Evolutionary conservation across 2,329 filamentous ascomycete species (phyloP), one percentile per base, ranked within the genome.

Genomic region (Stylonectria norvegica): DNA sequence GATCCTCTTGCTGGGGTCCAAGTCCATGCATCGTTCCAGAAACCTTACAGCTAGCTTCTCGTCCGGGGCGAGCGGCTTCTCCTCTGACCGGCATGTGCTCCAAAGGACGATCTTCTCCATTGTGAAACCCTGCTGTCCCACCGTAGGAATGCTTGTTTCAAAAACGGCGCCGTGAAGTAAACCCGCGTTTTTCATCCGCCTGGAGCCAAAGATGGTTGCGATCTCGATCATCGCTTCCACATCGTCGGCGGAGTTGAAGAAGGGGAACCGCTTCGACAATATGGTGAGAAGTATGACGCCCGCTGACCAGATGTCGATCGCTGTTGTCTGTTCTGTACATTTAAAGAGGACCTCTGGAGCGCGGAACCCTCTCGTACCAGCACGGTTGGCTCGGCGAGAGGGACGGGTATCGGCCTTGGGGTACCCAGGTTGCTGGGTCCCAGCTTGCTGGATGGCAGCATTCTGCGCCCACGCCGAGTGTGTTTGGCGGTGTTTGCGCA

Each of bases 201-300:
- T 83, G 29, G 76, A 76, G 35, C 93, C 93, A 62, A 97, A 96
- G 45, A 98, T 95, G 43, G 89, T 95, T 23, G 90, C 87, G 52
- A 98, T 94, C 65, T 98, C 93, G 52, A 98, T 91, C 77, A 96
- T 85, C 36, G 93, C 93, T 60, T 98, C 93, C 34, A 98, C 86
- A 57, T 98, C 93, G 62, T 98, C 93, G n/a, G 89, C 85, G 32
- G 88, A 95, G 67, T 98, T 96, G 75, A 98, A 98, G 67, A 98
- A 98, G 2, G 93, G 93, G 57, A 98, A 98, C 4, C 93, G 83
- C 41, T 86, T 85, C 28, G 87, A 91, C 11, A 98, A 73, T 48
- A 98, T 85, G 1, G 93, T 98, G n/a, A 98, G 73, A 3, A 98
- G 76, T 40, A 98, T 95, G n/a, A 98, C 90, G 29, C 93, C 93